phyloP scores from a whole-genome alignment of 306 rosid genomes.

The barrel medic (Medicago truncatula) region DNA sequence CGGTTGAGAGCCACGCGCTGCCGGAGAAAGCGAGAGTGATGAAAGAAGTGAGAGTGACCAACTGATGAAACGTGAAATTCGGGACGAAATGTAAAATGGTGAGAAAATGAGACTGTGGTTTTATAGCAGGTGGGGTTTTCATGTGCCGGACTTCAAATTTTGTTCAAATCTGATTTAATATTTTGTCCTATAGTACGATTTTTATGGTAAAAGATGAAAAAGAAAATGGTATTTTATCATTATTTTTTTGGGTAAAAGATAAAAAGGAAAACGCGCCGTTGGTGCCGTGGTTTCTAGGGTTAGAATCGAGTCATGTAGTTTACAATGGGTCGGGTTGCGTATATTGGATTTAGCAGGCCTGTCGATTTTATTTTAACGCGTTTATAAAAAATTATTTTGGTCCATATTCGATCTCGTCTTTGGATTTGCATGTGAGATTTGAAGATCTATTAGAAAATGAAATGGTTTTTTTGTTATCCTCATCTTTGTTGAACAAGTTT shows the following conservation, averaged over 20 bases:
- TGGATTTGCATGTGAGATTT: neutral
- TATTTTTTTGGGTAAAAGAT: too few species aligned
- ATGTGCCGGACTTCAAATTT: conserved; percentile 38
- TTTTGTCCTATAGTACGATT: too few species aligned
- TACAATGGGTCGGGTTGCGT: too few species aligned
- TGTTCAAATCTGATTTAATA: neutral
- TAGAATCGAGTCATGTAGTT: too few species aligned
- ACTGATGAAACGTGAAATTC: neutral
- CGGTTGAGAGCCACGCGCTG: conserved; percentile 32
- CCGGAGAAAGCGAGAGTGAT: neutral
- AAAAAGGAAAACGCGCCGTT: too few species aligned
- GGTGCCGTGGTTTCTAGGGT: too few species aligned
- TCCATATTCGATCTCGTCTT: neutral
- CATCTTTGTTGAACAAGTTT: neutral
- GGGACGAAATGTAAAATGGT: neutral
- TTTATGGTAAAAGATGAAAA: too few species aligned
- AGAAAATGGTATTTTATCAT: too few species aligned
- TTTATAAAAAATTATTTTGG: neutral
- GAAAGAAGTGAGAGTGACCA: neutral
- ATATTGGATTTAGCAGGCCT: too few species aligned
- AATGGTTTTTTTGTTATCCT: neutral
- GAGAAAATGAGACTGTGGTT: neutral
- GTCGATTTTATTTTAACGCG: neutral
- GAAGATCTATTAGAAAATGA: neutral
- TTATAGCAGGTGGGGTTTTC: neutral